Evolutionary conservation across 1,284 basidiomycete genomes (phyloP).

Genomic region (Cerioporus squamosus): DNA sequence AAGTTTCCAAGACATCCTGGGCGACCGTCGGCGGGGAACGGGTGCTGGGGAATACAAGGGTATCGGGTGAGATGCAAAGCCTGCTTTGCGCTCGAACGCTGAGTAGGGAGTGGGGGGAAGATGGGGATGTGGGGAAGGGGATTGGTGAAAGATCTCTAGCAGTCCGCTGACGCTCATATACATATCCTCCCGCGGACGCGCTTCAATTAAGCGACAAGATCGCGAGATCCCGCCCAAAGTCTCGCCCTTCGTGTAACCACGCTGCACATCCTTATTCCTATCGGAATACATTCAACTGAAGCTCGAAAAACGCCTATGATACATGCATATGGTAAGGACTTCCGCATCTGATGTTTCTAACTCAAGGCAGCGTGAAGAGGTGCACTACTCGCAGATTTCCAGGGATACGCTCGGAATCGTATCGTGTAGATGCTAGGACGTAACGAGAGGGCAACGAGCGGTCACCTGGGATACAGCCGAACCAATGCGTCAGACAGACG

Average conservation of each 20-base stretch:
- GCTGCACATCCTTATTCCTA: no score
- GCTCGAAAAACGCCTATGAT: no score
- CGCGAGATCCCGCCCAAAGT: neutral
- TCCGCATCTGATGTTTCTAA: no score
- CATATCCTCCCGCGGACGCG: neutral
- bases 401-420: no score
- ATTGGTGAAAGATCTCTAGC: neutral
- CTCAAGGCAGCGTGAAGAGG: no score
- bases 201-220: neutral
- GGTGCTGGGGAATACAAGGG: neutral
- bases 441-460: constrained; percentile 1
- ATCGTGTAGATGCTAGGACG: neutral
- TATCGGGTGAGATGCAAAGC: constrained; percentile 29
- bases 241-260: no score
- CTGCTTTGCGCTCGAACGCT: constrained; percentile 31
- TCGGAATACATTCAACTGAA: no score
- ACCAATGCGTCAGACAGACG: neutral
- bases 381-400: no score
- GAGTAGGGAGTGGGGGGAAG: neutral
- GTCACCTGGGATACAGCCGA: constrained; percentile 9
- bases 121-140: neutral
- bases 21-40: neutral
- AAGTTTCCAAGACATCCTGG: constrained; percentile 43
- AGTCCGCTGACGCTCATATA: neutral
- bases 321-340: no score